Percentiles rank a stretch among this genome's conserved stretches.
Evolutionary conservation across 164 flowering plant genomes (phyloP).

Genomic region (Chloranthus sessilifolius): DNA sequence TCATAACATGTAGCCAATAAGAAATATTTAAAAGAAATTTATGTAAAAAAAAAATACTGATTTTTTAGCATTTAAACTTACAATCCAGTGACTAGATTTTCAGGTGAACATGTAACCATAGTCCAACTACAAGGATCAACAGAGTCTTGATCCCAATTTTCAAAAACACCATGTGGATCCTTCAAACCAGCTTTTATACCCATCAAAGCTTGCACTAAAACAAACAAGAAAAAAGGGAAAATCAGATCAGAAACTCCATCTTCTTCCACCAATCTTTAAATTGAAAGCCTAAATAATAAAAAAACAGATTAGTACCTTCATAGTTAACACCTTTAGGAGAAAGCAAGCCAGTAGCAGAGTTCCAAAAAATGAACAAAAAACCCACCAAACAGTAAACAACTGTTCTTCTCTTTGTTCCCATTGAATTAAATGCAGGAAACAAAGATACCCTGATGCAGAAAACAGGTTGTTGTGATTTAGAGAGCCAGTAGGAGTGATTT

Average conservation of each 20-base stretch:
- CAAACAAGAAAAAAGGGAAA: constrained; percentile 8
- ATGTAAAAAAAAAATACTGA: too few species aligned
- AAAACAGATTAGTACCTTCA: constrained; percentile 96
- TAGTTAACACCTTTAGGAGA: constrained; percentile 90
- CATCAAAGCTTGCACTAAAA: constrained; percentile 88
- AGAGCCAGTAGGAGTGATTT: constrained; percentile 8
- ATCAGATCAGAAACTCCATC: background rate
- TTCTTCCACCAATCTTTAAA: too few species aligned
- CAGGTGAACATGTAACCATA: constrained; percentile 92
- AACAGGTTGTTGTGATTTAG: constrained; percentile 8
- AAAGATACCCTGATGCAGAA: constrained; percentile 15
- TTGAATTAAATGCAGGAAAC: constrained; percentile 12
- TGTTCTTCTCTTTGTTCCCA: constrained; percentile 31
- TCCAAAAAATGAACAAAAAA: constrained; percentile 39
- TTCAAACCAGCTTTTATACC: constrained; percentile 47
- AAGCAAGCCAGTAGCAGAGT: constrained; percentile 49
- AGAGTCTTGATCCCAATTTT: constrained; percentile 79
- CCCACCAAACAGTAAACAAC: constrained; percentile 22
- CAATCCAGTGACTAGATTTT: constrained; percentile 67
- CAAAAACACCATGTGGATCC: constrained; percentile 88
- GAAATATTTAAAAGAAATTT: background rate
- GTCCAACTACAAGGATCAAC: constrained; percentile 99
- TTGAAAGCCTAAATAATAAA: too few species aligned
- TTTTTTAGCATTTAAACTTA: constrained; percentile 38
- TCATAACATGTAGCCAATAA: too few species aligned